Percentiles rank a stretch among this genome's conserved stretches.
phyloP scores from a whole-genome alignment of 2,329 filamentous ascomycete genomes.

The Xylariaceae sp. region DNA sequence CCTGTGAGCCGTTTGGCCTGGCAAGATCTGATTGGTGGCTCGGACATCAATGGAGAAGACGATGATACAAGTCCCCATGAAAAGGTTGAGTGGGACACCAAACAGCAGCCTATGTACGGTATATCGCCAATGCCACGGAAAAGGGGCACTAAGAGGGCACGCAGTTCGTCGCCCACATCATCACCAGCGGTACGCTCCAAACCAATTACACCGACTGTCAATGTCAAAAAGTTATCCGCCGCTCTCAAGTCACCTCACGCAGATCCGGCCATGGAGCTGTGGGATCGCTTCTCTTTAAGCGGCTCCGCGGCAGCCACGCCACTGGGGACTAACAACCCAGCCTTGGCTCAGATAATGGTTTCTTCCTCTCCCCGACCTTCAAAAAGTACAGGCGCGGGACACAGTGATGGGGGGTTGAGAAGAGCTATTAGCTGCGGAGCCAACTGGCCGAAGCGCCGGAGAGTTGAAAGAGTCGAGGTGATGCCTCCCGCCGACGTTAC shows the following conservation, averaged over 20 bases:
- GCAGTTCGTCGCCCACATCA: constrained; percentile 74
- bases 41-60: constrained; percentile 50
- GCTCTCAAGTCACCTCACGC: constrained; percentile 70
- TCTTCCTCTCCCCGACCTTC: constrained; percentile 72
- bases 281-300: constrained; percentile 73
- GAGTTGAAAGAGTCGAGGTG: constrained; percentile 55
- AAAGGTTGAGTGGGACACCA: constrained; percentile 65
- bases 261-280: constrained; percentile 76
- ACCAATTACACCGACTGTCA: constrained; percentile 53
- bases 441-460: constrained; percentile 75
- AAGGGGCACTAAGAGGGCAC: constrained; percentile 68
- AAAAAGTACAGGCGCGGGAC: constrained; percentile 48
- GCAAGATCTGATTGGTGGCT: constrained; percentile 61
- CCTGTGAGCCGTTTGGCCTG: constrained; percentile 61
- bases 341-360: constrained; percentile 69
- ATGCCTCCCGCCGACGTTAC: constrained; percentile 42
- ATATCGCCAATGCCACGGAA: constrained; percentile 56
- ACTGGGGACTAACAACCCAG: constrained; percentile 58
- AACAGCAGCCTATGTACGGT: constrained; percentile 50
- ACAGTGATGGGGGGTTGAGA: constrained; percentile 58
- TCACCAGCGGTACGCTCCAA: constrained; percentile 63
- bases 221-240: constrained; percentile 63
- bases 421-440: constrained; percentile 72
- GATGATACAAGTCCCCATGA: constrained; percentile 64
- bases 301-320: constrained; percentile 50